A percentile compares a stretch with the other conserved stretches of the same genome.
Evolutionary conservation across 129 eudicot species (phyloP).

Genomic region (Kitagawia praeruptora): DNA sequence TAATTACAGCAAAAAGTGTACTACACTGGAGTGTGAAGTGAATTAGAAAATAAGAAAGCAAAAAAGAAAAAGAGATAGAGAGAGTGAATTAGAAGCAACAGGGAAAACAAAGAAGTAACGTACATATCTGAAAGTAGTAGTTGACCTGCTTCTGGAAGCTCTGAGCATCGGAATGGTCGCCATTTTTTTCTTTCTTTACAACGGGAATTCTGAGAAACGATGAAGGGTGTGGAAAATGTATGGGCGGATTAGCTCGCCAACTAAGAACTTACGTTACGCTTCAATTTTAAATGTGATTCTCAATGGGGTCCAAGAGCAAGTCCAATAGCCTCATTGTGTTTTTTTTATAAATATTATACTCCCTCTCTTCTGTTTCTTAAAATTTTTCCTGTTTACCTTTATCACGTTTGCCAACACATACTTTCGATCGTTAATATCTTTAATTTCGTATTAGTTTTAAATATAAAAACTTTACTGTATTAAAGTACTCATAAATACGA

Average conservation of each 20-base stretch:
- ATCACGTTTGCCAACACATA: too few species aligned
- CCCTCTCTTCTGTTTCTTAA: too few species aligned
- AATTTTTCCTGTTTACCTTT: too few species aligned
- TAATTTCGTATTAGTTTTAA: too few species aligned
- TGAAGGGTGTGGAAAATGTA: background rate
- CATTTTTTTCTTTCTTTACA: background rate
- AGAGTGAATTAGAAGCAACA: background rate
- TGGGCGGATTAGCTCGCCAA: background rate
- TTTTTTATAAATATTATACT: too few species aligned
- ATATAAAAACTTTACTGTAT: too few species aligned
- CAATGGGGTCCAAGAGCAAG: too few species aligned
- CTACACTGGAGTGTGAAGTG: background rate
- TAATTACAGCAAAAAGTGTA: background rate
- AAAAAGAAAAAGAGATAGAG: background rate
- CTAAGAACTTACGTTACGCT: background rate
- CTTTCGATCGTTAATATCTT: too few species aligned
- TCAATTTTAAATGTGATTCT: too few species aligned
- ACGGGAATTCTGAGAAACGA: background rate
- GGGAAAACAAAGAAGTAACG: background rate
- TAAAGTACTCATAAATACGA: too few species aligned
- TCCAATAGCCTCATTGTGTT: too few species aligned
- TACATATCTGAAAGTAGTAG: conserved; percentile 6
- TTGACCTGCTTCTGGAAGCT: background rate
- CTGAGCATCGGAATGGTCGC: background rate
- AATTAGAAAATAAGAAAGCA: background rate